Evolutionary conservation across 2,329 filamentous ascomycete species (phyloP).

Genomic region (Calonectria multiphialidica): DNA sequence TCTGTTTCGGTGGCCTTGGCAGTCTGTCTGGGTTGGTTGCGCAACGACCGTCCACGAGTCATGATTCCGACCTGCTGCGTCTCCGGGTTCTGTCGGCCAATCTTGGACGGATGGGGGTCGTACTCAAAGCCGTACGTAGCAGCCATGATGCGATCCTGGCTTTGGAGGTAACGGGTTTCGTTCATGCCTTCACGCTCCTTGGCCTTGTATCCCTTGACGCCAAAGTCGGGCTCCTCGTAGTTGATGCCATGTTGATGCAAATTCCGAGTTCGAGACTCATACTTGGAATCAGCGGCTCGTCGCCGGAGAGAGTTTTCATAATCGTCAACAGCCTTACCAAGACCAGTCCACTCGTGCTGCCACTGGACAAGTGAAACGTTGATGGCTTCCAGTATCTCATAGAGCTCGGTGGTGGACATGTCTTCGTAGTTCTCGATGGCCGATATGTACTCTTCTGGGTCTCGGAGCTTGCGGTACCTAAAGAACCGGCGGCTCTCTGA

Average conservation of each 20-base stretch:
- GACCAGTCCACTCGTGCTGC: conserved; percentile 66
- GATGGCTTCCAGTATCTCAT: conserved; percentile 56
- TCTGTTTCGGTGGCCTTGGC: conserved; percentile 69
- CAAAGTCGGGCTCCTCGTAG: conserved; percentile 64
- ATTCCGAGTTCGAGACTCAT: conserved; percentile 59
- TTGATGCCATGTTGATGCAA: conserved; percentile 55
- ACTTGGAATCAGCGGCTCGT: conserved; percentile 60
- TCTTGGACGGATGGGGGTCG: conserved; percentile 67
- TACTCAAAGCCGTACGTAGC: conserved; percentile 72
- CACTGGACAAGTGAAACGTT: conserved; percentile 62
- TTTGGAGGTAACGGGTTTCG: conserved; percentile 60
- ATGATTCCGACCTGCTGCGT: conserved; percentile 64
- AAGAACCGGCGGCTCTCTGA: conserved; percentile 49
- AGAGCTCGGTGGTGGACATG: conserved; percentile 61
- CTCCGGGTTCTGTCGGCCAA: conserved; percentile 70
- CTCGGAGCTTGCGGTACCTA: conserved; percentile 63
- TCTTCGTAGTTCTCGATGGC: conserved; percentile 64
- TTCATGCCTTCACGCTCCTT: conserved; percentile 56
- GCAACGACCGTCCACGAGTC: conserved; percentile 64
- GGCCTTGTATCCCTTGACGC: conserved; percentile 65
- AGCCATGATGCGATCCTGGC: conserved; percentile 70
- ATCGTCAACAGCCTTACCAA: conserved; percentile 66
- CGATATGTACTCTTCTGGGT: conserved; percentile 61
- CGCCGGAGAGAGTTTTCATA: conserved; percentile 68
- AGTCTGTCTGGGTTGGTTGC: conserved; percentile 69